These are phyloP conservation scores for Podospora pseudocomata DNA, from an alignment of 495 filamentous ascomycete genomes.

Conservation along the genomic window DNA sequence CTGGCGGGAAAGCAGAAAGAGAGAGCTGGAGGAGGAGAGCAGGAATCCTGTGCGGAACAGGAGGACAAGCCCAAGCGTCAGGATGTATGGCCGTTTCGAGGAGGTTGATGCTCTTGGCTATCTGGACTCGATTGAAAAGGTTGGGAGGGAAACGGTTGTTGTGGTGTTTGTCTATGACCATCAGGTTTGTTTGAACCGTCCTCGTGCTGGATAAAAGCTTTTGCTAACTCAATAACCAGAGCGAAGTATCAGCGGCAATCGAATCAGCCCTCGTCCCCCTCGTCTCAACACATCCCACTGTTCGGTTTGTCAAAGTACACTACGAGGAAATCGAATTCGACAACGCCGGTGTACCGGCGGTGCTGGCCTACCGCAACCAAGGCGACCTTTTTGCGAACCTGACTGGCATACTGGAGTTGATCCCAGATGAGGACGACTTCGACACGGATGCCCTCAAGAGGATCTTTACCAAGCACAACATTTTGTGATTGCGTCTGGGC, in stretches of 20 bases:
- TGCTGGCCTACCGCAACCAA: constrained; percentile 78
- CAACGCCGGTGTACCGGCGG: constrained; percentile 78
- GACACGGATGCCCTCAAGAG: constrained; percentile 47
- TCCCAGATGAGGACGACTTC: constrained; percentile 62
- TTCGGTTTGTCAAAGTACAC: constrained; percentile 87
- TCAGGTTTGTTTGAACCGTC: constrained; percentile 55
- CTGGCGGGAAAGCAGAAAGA: constrained; percentile 76
- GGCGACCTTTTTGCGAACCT: constrained; percentile 90
- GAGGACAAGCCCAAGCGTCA: constrained; percentile 65
- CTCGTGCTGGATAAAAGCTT: constrained; percentile 6
- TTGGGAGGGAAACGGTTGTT: constrained; percentile 75
- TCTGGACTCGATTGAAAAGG: constrained; percentile 91
- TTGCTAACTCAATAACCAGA: constrained; percentile 49
- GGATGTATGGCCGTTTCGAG: constrained; percentile 72
- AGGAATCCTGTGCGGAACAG: constrained; percentile 46
- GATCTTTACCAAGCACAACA: constrained; percentile 45
- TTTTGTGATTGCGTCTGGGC: constrained; percentile 34
- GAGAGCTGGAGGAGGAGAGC: constrained; percentile 63
- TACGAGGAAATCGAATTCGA: constrained; percentile 95
- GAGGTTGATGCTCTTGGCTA: constrained; percentile 87
- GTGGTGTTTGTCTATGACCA: constrained; percentile 93
- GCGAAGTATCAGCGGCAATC: constrained; percentile 65
- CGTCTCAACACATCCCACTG: constrained; percentile 61
- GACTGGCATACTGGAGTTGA: constrained; percentile 79
- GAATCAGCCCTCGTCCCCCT: constrained; percentile 72